These are phyloP conservation scores for Sicyos baderoa DNA, from an alignment of 306 rosid species.

Conservation along the genomic window DNA sequence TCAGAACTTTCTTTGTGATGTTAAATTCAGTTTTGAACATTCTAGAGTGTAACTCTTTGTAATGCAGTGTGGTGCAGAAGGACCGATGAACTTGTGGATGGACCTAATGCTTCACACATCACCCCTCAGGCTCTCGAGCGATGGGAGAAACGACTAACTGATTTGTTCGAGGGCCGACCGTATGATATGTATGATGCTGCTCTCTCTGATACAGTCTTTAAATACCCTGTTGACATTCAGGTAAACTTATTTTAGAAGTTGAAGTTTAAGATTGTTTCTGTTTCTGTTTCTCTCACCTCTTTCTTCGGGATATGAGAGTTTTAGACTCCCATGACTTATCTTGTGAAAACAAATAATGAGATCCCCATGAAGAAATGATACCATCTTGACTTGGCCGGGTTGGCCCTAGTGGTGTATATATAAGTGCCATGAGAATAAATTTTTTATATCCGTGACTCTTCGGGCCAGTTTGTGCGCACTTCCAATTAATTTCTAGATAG, in stretches of 20 bases:
- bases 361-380: slow-evolving; percentile 4
- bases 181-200: slow-evolving; percentile 98
- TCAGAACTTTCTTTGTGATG: neutral
- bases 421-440: no score
- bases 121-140: slow-evolving; percentile 85
- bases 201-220: slow-evolving; percentile 64
- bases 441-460: no score
- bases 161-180: slow-evolving; percentile 76
- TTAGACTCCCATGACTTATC: neutral
- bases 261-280: no score
- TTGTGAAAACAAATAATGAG: slow-evolving; percentile 1
- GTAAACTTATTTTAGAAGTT: slow-evolving; percentile 32
- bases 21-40: neutral
- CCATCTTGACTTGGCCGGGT: no score
- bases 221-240: slow-evolving; percentile 83
- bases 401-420: no score
- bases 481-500: no score
- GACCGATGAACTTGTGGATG: slow-evolving; percentile 90
- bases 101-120: slow-evolving; percentile 86
- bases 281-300: no score
- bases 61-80: slow-evolving; percentile 93
- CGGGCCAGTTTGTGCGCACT: no score
- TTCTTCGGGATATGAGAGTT: no score
- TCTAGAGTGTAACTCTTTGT: slow-evolving; percentile 18
- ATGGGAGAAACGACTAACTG: slow-evolving; percentile 64